A percentile compares a stretch with the other conserved stretches of the same genome.
phyloP scores from a whole-genome alignment of 208 protist genomes.

The Leishmania tropica region DNA sequence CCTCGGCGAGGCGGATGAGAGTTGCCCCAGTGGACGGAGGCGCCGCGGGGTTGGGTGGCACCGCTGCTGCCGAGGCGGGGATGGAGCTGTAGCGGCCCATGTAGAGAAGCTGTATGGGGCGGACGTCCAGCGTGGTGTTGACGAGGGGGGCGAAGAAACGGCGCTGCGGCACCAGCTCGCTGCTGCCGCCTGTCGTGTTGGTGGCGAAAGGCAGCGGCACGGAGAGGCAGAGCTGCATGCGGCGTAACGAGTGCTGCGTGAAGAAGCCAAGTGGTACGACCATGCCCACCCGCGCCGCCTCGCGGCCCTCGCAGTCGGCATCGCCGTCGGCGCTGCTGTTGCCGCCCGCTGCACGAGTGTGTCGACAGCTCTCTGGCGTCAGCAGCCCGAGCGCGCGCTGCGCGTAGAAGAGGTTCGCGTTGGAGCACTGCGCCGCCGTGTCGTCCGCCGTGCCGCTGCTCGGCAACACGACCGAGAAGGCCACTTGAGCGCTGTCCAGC shows the following conservation, averaged over 20 bases:
- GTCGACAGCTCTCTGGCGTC: conserved; percentile 17
- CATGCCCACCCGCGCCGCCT: conserved; percentile 20
- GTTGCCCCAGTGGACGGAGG: conserved; percentile 14
- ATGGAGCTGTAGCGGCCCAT: conserved; percentile 58
- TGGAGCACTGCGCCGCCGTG: conserved; percentile 52
- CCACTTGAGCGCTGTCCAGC: conserved; percentile 49
- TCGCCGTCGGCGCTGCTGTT: neutral
- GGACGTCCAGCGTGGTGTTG: conserved; percentile 48
- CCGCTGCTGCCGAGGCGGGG: neutral
- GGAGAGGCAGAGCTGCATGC: conserved; percentile 78
- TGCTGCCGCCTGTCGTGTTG: neutral
- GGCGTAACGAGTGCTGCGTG: conserved; percentile 37
- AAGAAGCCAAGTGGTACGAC: conserved; percentile 66
- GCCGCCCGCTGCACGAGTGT: neutral
- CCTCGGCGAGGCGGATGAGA: conserved; percentile 54
- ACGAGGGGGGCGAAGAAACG: conserved; percentile 26
- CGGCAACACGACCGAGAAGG: conserved; percentile 45
- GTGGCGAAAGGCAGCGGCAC: conserved; percentile 55
- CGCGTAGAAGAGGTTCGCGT: conserved; percentile 63
- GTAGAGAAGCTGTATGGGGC: conserved; percentile 48
- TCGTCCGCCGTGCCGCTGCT: conserved; percentile 34
- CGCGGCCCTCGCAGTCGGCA: conserved; percentile 1
- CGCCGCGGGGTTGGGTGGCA: conserved; percentile 1
- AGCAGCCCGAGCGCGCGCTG: conserved; percentile 38
- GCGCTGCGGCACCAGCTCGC: conserved; percentile 25